Conservation (phyloP, 225 moss, liverwort and hornwort species). For the Rhytidiadelphus loreus region DNA sequence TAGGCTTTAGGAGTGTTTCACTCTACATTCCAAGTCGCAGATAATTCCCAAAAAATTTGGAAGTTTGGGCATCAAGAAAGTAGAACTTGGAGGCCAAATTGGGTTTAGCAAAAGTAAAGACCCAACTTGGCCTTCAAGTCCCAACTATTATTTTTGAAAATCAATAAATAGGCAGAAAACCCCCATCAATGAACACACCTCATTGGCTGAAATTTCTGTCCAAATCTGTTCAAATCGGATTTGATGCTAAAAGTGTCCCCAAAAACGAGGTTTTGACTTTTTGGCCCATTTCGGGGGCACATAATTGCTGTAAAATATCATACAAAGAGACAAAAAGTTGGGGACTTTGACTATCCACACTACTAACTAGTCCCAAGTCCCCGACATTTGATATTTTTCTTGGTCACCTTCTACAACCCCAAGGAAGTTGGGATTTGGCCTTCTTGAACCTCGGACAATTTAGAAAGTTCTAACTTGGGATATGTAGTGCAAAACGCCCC, state of each 20-base stretch:
- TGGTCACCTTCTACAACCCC: background rate
- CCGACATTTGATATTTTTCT: too few relatives aligned
- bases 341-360: background rate
- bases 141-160: too few relatives aligned
- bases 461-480: background rate
- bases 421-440: background rate
- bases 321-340: background rate
- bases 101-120: background rate
- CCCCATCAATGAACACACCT: too few relatives aligned
- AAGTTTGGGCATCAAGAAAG: background rate
- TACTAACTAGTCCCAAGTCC: background rate
- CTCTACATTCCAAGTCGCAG: too few relatives aligned
- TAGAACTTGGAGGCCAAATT: background rate
- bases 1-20: too few relatives aligned
- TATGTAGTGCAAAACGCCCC: rapidly evolving
- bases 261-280: background rate
- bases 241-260: background rate
- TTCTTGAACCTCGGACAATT: background rate
- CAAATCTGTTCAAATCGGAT: background rate
- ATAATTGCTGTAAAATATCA: background rate
- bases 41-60: background rate
- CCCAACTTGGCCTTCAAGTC: background rate
- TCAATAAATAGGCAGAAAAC: background rate
- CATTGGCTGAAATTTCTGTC: background rate
- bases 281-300: background rate